Evolutionary conservation across 768 basidiomycete species (phyloP), one percentile per base, ranked within the genome.

Genomic region (Pholiota conissans): DNA sequence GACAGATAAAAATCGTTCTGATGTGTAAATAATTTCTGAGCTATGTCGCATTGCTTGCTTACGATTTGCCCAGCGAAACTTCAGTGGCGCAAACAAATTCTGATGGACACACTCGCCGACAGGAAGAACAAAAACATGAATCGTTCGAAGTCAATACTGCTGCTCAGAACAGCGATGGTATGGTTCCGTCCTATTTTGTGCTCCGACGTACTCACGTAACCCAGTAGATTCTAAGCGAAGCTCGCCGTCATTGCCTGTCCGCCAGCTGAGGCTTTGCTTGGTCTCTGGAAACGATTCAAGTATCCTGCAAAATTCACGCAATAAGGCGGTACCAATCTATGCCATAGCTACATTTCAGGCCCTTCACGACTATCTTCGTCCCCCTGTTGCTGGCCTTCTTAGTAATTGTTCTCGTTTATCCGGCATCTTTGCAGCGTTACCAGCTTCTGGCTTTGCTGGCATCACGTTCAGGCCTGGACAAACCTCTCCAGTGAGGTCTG

Each of bases 271-370:
- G 9, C 84, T 98, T 11, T 87, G 93, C 20, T 76, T 99, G 14
- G 81, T 92, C 16, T 93, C 95, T 0, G 88, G 88, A 8, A 93
- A 97, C 52, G 92, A 91, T 30, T 85, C 90, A 0, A 94, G 95
- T 62, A 83, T 96, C 20, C 96, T 96, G 16, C 86, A 88, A 54
- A 89, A 83, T 67, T 76, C 91, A 30, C 90, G 90, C 66, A 95
- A 93, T 63, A 91, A 98, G 67, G 92, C 94, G 35, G 92, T 98
- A 20, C 98, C 95, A 6, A 98, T 98, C 59, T 96, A 98, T 68
- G 96, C 95, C 5, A 97, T 98, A 60, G 96, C 97, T 1, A 98
- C 95, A 0, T 94, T 98, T 82, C 94, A 97, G 70, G 95, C 96
- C 1, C 81, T 98, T 28, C 93, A 97, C 66, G 95, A 97, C 70